Percentiles rank a stretch among this genome's conserved stretches.
phyloP scores from a whole-genome alignment of 805 yeast genomes.

The Yarrowia alimentaria region DNA sequence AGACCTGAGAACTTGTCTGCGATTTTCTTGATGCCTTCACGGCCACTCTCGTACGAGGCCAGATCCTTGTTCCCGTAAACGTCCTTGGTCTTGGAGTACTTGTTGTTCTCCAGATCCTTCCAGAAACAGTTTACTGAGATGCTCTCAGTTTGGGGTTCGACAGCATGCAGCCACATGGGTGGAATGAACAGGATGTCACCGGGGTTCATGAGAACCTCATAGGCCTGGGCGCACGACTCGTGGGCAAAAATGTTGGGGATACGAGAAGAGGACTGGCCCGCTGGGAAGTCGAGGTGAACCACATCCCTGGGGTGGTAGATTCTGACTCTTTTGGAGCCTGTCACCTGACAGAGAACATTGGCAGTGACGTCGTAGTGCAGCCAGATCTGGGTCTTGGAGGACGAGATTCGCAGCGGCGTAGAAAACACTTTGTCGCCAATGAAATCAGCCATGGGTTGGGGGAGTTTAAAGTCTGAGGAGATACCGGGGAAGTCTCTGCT shows the following conservation, averaged over 20 bases:
- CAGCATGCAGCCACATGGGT: slow-evolving; percentile 44
- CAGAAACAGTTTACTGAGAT: slow-evolving; percentile 42
- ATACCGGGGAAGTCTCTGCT: slow-evolving; percentile 39
- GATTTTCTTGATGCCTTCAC: slow-evolving; percentile 34
- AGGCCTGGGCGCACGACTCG: slow-evolving; percentile 33
- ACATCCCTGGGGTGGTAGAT: slow-evolving; percentile 42
- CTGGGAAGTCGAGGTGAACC: slow-evolving; percentile 36
- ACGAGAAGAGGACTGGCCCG: slow-evolving; percentile 40
- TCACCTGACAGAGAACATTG: slow-evolving; percentile 41
- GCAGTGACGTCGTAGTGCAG: slow-evolving; percentile 44
- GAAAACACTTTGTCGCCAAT: slow-evolving; percentile 37
- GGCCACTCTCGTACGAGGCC: slow-evolving; percentile 39
- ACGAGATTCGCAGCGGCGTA: slow-evolving; percentile 41
- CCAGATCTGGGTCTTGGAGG: slow-evolving; percentile 41
- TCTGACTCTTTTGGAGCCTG: slow-evolving; percentile 39
- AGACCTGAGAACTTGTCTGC: slow-evolving; percentile 33
- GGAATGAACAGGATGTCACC: slow-evolving; percentile 44
- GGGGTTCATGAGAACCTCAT: slow-evolving; percentile 39
- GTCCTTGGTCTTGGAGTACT: slow-evolving; percentile 40
- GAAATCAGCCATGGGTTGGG: slow-evolving; percentile 29
- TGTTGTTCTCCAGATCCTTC: slow-evolving; percentile 36
- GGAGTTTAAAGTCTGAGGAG: slow-evolving; percentile 38
- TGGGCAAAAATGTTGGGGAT: slow-evolving; percentile 39
- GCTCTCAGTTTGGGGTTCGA: slow-evolving; percentile 38
- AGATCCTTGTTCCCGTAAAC: slow-evolving; percentile 43